phyloP scores from a whole-genome alignment of 2,329 filamentous ascomycete genomes.

The Eutypa lata region DNA sequence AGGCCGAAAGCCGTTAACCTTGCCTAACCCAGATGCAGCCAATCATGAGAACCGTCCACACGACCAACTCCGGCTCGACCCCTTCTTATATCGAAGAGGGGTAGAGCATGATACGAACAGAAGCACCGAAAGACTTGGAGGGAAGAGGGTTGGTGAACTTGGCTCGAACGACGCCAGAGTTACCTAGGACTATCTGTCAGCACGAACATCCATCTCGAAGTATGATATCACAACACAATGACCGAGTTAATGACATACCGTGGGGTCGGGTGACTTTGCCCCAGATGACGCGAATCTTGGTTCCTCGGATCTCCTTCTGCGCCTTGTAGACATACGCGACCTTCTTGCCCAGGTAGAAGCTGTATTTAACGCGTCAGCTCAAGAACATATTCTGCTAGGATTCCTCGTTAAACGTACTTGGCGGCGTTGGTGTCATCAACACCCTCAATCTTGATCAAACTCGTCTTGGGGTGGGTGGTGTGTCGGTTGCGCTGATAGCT shows the following conservation, averaged over 20 bases:
- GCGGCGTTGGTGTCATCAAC: constrained; percentile 88
- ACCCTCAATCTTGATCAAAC: constrained; percentile 98
- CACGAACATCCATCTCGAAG: neutral
- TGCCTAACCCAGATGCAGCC: constrained; percentile 45
- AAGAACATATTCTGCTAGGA: neutral
- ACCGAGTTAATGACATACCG: constrained; percentile 52
- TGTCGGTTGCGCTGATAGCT: constrained; percentile 96
- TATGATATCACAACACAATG: neutral
- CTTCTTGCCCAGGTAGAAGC: constrained; percentile 98
- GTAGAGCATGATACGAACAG: constrained; percentile 96
- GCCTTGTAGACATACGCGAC: constrained; percentile 98
- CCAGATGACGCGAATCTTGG: constrained; percentile 99
- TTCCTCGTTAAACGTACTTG: constrained; percentile 57
- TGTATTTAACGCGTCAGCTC: constrained; percentile 28
- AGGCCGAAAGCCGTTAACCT: constrained; percentile 42
- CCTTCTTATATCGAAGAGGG: constrained; percentile 88
- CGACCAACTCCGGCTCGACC: constrained; percentile 58
- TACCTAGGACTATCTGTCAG: constrained; percentile 56
- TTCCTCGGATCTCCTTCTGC: constrained; percentile 90
- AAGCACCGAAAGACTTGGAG: constrained; percentile 93
- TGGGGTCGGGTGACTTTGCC: constrained; percentile 96
- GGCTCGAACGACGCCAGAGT: constrained; percentile 96
- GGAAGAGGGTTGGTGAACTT: constrained; percentile 97
- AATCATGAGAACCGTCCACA: constrained; percentile 58
- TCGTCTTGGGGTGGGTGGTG: constrained; percentile 84